Evolutionary conservation across 202 grass and related monocot genomes (phyloP).

Genomic region (Carex arenaria): DNA sequence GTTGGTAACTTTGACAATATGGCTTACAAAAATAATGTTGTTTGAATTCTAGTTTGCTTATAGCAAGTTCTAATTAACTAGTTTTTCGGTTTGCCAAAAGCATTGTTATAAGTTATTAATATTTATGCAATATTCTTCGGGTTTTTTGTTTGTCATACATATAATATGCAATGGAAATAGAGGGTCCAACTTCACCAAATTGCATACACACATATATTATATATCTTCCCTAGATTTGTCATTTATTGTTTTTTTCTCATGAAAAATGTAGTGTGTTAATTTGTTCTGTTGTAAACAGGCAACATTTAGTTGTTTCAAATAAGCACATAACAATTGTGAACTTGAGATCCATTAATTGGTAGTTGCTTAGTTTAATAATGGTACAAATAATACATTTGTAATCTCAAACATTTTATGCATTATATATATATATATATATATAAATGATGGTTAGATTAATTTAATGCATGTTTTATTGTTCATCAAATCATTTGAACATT

Average conservation of each 20-base stretch:
- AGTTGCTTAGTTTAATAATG: not conserved
- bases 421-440: not conserved
- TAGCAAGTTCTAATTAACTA: constrained; percentile 7
- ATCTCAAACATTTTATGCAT: not conserved
- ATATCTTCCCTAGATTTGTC: not conserved
- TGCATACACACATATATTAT: not conserved
- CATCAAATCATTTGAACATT: not conserved
- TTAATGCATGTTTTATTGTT: not conserved
- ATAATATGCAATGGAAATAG: not conserved
- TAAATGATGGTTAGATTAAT: not conserved
- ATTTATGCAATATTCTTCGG: not conserved
- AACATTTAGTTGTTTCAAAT: not conserved
- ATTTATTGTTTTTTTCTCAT: not conserved
- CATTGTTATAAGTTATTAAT: not conserved
- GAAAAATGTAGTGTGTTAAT: not conserved
- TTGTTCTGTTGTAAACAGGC: not conserved
- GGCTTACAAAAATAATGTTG: not conserved
- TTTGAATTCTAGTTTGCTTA: not conserved
- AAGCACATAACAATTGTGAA: too few relatives aligned
- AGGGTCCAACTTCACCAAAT: not conserved
- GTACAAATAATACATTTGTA: not conserved
- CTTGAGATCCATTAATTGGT: not conserved
- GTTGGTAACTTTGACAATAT: constrained; percentile 11
- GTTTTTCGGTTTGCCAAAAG: not conserved
- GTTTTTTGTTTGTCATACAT: not conserved